A percentile compares a stretch with the other conserved stretches of the same genome.
Conservation (phyloP, 306 rosid species). For the Vigna nakashimae region DNA sequence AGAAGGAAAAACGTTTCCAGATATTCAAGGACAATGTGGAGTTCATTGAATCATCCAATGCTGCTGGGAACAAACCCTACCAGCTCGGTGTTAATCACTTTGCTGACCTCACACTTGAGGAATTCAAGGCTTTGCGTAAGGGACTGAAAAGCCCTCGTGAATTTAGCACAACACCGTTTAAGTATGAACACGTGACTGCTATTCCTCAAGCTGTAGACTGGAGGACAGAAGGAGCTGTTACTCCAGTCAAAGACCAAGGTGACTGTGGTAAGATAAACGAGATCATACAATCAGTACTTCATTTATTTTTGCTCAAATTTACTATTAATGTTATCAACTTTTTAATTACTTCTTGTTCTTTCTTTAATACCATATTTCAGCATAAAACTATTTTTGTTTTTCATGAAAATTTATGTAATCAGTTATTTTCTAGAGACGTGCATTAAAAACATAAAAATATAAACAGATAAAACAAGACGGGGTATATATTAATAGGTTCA, state of each 20-base stretch:
- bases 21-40: slow-evolving; percentile 52
- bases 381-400: too few species aligned
- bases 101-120: slow-evolving; percentile 40
- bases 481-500: not conserved
- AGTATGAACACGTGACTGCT: slow-evolving; percentile 25
- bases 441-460: too few species aligned
- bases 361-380: too few species aligned
- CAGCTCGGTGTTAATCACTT: slow-evolving; percentile 33
- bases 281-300: not conserved
- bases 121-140: slow-evolving; percentile 8
- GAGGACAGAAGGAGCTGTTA: slow-evolving; percentile 48
- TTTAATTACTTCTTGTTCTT: too few species aligned
- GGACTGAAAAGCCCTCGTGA: not conserved
- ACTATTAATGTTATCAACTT: too few species aligned
- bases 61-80: slow-evolving; percentile 32
- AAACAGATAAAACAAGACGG: too few species aligned
- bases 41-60: slow-evolving; percentile 43
- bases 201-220: slow-evolving; percentile 38
- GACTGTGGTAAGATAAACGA: slow-evolving; percentile 44
- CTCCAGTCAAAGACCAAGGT: slow-evolving; percentile 38
- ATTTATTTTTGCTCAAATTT: not conserved
- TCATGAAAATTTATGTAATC: not conserved
- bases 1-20: slow-evolving; percentile 46
- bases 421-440: too few species aligned
- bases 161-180: slow-evolving; percentile 16